Evolutionary conservation across 768 basidiomycete species (phyloP), one percentile per base, ranked within the genome.

Genomic region (Tylopilus plumbeoviolaceoides): DNA sequence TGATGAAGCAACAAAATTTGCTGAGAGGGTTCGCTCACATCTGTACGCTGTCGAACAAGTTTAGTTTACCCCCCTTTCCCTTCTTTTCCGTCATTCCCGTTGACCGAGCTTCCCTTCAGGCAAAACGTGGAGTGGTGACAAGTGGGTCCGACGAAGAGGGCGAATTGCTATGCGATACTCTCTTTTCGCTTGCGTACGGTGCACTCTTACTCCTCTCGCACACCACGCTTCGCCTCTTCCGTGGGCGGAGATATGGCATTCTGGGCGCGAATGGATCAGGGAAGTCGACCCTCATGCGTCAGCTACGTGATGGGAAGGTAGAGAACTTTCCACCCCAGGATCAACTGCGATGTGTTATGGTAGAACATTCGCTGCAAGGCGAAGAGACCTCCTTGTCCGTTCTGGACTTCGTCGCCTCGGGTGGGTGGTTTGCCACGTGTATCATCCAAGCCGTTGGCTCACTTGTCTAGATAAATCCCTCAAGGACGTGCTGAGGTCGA

Each of bases 251-350:
- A 56, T 98, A 98, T 72, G 95, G 95, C 64, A 92, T 98, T 60
- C 84, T 95, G 44, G 95, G 94, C 27, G 79, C 89, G n/a, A 98
- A 98, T 69, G 95, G 95, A 55, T 87, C 90, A 52, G 95, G 95
- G 59, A 98, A 98, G 72, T 90, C 89, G 17, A 98, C 95, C 4
- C 81, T 98, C 40, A 86, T 98, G 86, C 91, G 94, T 63, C 94
- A 95, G 64, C 83, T 98, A 56, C 83, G 91, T 52, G 93, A 95
- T 64, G 89, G 91, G 54, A 98, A 98, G 73, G 88, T 91, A 7
- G 95, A 98, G 72, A 94, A 94, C 66, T 98, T 98, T 73, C 95
- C 95, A 18, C 81, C 91, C 6, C 92, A 85, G 59, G 83, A 85
- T 56, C 79, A 93, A 70, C 75, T 98, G 46, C 82, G 89, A 44